Percentiles rank a stretch among this genome's conserved stretches.
phyloP scores from a whole-genome alignment of 768 basidiomycete genomes.

The Rhizopogon roseolus region DNA sequence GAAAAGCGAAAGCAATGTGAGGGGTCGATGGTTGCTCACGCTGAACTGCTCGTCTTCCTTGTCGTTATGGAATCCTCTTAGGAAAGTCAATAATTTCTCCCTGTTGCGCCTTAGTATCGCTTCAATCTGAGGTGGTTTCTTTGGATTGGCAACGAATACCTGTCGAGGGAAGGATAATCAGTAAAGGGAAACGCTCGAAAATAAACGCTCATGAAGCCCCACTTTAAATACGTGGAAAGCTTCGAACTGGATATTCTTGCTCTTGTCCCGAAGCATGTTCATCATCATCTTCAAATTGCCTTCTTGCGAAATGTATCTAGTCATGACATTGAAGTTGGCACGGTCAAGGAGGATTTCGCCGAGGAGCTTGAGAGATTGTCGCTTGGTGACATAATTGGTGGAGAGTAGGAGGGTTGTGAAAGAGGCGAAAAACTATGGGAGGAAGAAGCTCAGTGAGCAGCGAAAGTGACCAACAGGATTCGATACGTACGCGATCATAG shows the following conservation, averaged over 20 bases:
- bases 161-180: slow-evolving; percentile 18
- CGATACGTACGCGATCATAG: slow-evolving; percentile 76
- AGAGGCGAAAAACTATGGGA: slow-evolving; percentile 83
- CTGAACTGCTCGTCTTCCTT: slow-evolving; percentile 99
- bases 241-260: slow-evolving; percentile 99
- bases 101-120: slow-evolving; percentile 87
- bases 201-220: slow-evolving; percentile 13
- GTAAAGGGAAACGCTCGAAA: background rate
- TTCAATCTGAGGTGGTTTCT: slow-evolving; percentile 96
- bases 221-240: slow-evolving; percentile 99
- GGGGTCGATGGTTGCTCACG: slow-evolving; percentile 32
- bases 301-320: slow-evolving; percentile 91
- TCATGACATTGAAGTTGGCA: slow-evolving; percentile 99
- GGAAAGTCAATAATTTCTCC: slow-evolving; percentile 85
- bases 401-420: slow-evolving; percentile 93
- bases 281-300: slow-evolving; percentile 99
- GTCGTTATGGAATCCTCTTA: slow-evolving; percentile 95
- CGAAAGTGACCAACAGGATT: background rate
- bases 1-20: background rate
- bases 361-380: slow-evolving; percentile 95
- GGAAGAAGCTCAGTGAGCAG: background rate
- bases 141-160: slow-evolving; percentile 99
- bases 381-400: slow-evolving; percentile 98
- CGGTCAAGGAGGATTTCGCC: slow-evolving; percentile 98
- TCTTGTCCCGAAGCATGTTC: slow-evolving; percentile 96